Evolutionary conservation across 306 rosid genomes (phyloP), one percentile per base, ranked within the genome.

Genomic region (Myrica gale): DNA sequence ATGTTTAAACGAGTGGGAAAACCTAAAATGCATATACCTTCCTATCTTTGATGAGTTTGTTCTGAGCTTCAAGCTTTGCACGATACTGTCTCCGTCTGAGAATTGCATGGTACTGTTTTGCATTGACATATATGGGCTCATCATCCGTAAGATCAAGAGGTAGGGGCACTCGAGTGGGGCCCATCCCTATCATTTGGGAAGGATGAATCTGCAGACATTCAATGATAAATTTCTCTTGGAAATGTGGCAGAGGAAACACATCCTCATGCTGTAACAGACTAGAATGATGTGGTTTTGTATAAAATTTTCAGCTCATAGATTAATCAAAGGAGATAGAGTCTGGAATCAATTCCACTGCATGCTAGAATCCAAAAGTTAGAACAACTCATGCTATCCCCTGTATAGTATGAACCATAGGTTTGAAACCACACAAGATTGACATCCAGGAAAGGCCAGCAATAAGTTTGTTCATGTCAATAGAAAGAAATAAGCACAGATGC

Each of bases 71-170:
- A 13, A 90, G 88, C 87, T 88, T 93, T 68, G 98, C 96, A 56
- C 98, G 96, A 7, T 90, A 93, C 75, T 90, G 91, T 75, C 98
- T 81, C 82, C 98, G 89, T 65, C 98, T 85, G 73, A 93, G 87
- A 84, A 93, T 93, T 69, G 96, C 98, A 71, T 85, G 98, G 82
- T 93, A 93, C 70, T 93, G 98, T 84, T 93, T 93, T 3, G 98
- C 91, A 79, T 93, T 93, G 60, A 93, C 98, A 75, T 90, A 93
- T 61, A 93, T 84, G 11, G 87, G 87, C 43, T 80, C 87, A 69
- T 80, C 87, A 50, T 89, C 89, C 5, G 73, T 65, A 5, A 83
- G 55, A 71, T 77, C 87, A 48, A 84, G 81, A 19, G 91, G 93
- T 74, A 89, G 82, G 7, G 89, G 90, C 68, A 89, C 56, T 48